Evolutionary conservation across 495 filamentous ascomycete species (phyloP).

Genomic region (Aspergillus carlsbadensis): DNA sequence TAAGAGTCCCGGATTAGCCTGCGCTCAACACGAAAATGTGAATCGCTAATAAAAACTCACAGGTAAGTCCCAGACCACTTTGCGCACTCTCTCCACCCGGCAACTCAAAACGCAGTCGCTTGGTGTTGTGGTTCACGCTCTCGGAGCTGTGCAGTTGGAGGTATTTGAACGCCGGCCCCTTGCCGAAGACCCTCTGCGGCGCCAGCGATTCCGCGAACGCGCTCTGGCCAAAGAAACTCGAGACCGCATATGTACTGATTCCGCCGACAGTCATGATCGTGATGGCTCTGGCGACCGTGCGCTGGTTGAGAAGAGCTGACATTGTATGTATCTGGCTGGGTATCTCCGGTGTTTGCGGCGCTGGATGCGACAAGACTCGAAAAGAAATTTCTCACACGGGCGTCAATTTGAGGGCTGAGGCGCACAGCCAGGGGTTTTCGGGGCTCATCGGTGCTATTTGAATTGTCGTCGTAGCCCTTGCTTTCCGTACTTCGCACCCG

Average conservation of each 20-base stretch:
- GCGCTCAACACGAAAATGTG: too few relatives aligned
- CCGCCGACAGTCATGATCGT: background rate
- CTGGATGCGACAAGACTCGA: too few relatives aligned
- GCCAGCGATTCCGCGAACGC: background rate
- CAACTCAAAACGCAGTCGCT: constrained; percentile 60
- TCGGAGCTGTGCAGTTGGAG: constrained; percentile 22
- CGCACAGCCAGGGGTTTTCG: too few relatives aligned
- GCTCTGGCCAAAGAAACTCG: background rate
- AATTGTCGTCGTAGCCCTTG: too few relatives aligned
- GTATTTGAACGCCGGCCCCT: constrained; percentile 6
- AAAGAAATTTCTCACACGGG: too few relatives aligned
- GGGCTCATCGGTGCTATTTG: too few relatives aligned
- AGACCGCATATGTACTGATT: background rate
- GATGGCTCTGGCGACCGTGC: background rate
- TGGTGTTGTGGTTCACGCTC: constrained; percentile 64
- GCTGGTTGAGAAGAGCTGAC: background rate
- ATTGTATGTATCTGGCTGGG: background rate
- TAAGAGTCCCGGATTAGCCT: constrained; percentile 12
- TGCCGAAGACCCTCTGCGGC: constrained; percentile 6
- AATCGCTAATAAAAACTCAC: constrained; percentile 30
- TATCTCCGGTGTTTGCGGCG: too few relatives aligned
- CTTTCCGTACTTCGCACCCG: too few relatives aligned
- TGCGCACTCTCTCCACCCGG: constrained; percentile 33
- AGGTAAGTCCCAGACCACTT: constrained; percentile 55
- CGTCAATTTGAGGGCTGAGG: too few relatives aligned